A percentile compares a stretch with the other conserved stretches of the same genome.
Evolutionary conservation across 257 asterid species (phyloP).

Genomic region (Lithospermum erythrorhizon): DNA sequence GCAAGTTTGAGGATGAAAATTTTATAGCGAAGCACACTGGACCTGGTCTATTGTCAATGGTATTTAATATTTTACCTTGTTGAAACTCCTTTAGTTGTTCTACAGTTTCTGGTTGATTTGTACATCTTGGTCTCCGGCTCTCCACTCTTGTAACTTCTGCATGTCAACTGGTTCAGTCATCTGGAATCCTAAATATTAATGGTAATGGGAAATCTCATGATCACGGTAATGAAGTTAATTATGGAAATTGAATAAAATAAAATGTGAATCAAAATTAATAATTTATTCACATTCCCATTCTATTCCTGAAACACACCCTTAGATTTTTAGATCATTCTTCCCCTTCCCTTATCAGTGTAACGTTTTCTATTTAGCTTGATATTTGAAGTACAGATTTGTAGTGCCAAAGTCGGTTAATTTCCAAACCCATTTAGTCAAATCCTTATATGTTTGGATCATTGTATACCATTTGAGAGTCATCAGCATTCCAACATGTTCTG

Average conservation of each 20-base stretch:
- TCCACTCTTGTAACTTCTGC: neutral
- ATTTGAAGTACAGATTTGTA: neutral
- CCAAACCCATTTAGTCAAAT: neutral
- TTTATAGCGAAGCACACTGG: slow-evolving; percentile 94
- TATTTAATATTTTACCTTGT: slow-evolving; percentile 18
- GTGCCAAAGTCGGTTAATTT: neutral
- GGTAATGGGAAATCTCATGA: no score
- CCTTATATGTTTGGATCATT: neutral
- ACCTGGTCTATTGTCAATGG: slow-evolving; percentile 94
- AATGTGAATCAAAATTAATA: no score
- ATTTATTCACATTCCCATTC: no score
- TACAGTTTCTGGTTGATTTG: neutral
- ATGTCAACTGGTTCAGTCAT: neutral
- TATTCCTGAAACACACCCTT: no score
- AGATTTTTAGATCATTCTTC: neutral
- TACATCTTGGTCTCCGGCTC: neutral
- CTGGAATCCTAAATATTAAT: no score
- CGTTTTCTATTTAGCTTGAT: neutral
- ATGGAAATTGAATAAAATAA: no score
- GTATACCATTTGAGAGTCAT: neutral
- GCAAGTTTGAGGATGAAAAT: slow-evolving; percentile 93
- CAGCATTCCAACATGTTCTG: neutral
- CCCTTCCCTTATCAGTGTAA: neutral
- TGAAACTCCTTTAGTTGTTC: neutral
- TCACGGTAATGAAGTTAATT: no score